Evolutionary conservation across 257 asterid species (phyloP).

Genomic region (Gentiana straminea): DNA sequence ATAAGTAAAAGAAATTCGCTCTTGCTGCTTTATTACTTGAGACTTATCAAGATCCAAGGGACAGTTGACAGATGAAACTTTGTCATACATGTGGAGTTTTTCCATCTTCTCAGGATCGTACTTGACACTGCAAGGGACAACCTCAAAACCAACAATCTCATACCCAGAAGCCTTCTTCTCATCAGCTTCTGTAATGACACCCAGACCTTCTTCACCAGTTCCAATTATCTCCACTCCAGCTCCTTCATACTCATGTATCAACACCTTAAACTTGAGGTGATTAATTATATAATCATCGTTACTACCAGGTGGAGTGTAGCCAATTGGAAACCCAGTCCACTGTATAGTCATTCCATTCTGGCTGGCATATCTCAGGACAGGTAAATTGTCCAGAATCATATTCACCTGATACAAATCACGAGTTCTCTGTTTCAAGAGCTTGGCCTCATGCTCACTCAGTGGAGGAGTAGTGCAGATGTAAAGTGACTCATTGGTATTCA

Average conservation of each 20-base stretch:
- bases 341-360: constrained; percentile 5
- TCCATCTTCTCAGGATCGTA: constrained; percentile 5
- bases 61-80: constrained; percentile 1
- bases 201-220: constrained; percentile 18
- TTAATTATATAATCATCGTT: constrained; percentile 9
- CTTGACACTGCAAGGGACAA: constrained; percentile 16
- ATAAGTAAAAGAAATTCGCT: constrained; percentile 8
- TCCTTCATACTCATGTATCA: constrained; percentile 15
- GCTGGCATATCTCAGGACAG: constrained; percentile 9
- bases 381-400: constrained; percentile 13
- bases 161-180: constrained; percentile 3
- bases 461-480: constrained; percentile 7
- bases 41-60: constrained; percentile 4
- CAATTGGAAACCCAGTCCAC: constrained; percentile 16
- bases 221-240: constrained; percentile 14
- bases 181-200: constrained; percentile 9
- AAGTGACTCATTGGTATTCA: constrained; percentile 8
- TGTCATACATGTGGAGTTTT: constrained; percentile 3
- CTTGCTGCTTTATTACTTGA: constrained; percentile 6
- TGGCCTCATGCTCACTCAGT: constrained; percentile 4
- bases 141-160: constrained; percentile 17
- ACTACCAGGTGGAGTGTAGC: constrained; percentile 3
- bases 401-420: constrained; percentile 14
- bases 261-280: constrained; percentile 12
- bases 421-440: constrained; percentile 11